A percentile compares a stretch with the other conserved stretches of the same genome.
Conservation (phyloP, 2,329 filamentous ascomycete species). For the Pyricularia pennisetigena region DNA sequence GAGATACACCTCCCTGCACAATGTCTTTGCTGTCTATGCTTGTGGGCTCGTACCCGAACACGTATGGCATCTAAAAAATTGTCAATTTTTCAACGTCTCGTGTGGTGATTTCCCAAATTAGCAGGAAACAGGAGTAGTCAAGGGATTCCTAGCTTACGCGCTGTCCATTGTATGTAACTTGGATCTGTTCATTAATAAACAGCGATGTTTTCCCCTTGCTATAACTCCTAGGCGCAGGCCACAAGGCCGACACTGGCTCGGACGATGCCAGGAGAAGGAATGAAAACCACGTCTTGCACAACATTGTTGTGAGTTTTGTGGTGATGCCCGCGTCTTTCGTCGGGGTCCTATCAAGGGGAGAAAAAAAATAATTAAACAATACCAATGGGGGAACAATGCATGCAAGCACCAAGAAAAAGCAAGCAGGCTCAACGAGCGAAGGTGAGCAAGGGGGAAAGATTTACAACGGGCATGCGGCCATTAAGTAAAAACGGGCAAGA, state of each 20-base stretch:
- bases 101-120: slow-evolving; percentile 3
- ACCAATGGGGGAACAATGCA: background rate
- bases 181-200: slow-evolving; percentile 40
- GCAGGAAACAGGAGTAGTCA: slow-evolving; percentile 18
- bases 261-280: slow-evolving; percentile 28
- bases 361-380: background rate
- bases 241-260: slow-evolving; percentile 39
- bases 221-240: slow-evolving; percentile 44
- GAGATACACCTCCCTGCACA: slow-evolving; percentile 45
- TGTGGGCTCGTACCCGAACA: slow-evolving; percentile 30
- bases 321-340: background rate
- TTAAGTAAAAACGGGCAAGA: background rate
- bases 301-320: slow-evolving; percentile 13
- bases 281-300: slow-evolving; percentile 19
- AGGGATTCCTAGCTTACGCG: slow-evolving; percentile 31
- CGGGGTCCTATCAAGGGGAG: background rate
- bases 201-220: slow-evolving; percentile 41
- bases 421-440: background rate
- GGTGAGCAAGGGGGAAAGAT: background rate
- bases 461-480: background rate
- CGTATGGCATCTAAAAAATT: slow-evolving; percentile 34
- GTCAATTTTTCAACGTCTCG: background rate
- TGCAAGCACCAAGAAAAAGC: background rate
- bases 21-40: slow-evolving; percentile 37
- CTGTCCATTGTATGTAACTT: slow-evolving; percentile 49